Base-by-base conservation (phyloP, 768 basidiomycete species). In the Paxillus involutus region DNA sequence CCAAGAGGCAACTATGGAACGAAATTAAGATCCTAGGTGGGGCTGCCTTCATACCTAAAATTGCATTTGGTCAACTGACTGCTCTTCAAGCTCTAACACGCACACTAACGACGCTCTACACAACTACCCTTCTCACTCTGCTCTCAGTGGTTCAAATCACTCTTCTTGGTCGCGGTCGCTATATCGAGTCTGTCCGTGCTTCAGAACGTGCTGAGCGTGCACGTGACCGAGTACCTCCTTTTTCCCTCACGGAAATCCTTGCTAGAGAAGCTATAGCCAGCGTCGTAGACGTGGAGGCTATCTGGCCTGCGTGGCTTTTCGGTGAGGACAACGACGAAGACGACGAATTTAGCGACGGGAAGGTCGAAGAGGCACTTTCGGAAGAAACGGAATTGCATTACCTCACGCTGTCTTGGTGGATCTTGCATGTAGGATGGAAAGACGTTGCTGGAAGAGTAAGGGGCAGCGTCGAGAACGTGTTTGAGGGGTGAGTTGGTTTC, bases 381-480 rank as follows among this genome's bases (percentile, higher is more conserved):
- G 86, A 88, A 35, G 88, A 88, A 50, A 82, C 84, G 6, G 93
- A 95, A 68, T 76, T 82, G 55, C 83, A 85, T 64, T 98, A 85
- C 65, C 73, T 97, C 47, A 92, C 89, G 0, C 80, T 95, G 61
- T 90, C 86, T 37, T 98, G 94, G 93, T 96, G 94, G 93, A 75
- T 96, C 10, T 63, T 96, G 51, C 86, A 97, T 64, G 88, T 93
- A 4, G 94, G 95, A 0, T 96, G 94, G 94, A 89, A 87, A 60
- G 86, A 88, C 53, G 79, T 98, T 0, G 84, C 82, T 0, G 83
- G 84, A 58, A 75, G 90, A 37, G 89, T 94, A 0, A 73, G 85
- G 59, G 72, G 79, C 33, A 88, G 82, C 0, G 91, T 94, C 0
- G 86, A 91, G 62, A 86, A 87, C 53, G 91, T 90, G 0, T 91